phyloP scores from a whole-genome alignment of 176 grass and related monocot genomes.

The Chloris gayana region DNA sequence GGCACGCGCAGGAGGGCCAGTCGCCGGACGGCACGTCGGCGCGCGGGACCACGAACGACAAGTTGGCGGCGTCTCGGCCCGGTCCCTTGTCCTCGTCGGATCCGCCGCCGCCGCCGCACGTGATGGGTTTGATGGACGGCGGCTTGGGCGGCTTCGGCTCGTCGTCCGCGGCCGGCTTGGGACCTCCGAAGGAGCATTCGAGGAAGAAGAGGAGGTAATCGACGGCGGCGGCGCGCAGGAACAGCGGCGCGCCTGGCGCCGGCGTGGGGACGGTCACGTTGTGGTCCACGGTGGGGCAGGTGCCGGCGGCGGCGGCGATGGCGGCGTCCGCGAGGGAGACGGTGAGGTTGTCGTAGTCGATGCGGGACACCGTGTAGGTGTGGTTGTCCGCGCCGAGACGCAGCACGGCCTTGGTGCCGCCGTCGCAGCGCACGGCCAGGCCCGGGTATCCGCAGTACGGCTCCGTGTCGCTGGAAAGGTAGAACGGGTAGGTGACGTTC shows the following conservation, averaged over 20 bases:
- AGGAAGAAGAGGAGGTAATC: conserved; percentile 48
- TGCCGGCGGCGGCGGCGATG: neutral
- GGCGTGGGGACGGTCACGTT: conserved; percentile 46
- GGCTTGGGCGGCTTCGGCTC: conserved; percentile 8
- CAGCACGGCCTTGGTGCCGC: conserved; percentile 14
- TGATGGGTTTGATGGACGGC: conserved; percentile 26
- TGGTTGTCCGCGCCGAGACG: conserved; percentile 11
- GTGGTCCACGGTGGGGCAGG: conserved; percentile 36
- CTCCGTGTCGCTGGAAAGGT: neutral
- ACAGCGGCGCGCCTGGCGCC: neutral
- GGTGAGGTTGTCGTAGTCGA: conserved; percentile 39
- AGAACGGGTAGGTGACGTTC: conserved; percentile 54
- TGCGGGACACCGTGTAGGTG: conserved; percentile 29
- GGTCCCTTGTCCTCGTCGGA: neutral
- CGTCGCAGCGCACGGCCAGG: conserved; percentile 42
- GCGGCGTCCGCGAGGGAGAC: conserved; percentile 42
- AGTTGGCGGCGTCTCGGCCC: neutral
- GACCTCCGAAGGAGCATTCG: conserved; percentile 20
- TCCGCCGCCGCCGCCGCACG: neutral
- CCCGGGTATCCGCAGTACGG: conserved; percentile 48
- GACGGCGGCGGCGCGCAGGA: neutral
- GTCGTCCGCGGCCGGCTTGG: neutral
- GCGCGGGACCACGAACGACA: conserved; percentile 16
- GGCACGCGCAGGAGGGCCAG: conserved; percentile 34
- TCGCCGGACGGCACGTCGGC: conserved; percentile 6